Evolutionary conservation across 2,329 filamentous ascomycete species (phyloP).

Genomic region (Alternaria solani): DNA sequence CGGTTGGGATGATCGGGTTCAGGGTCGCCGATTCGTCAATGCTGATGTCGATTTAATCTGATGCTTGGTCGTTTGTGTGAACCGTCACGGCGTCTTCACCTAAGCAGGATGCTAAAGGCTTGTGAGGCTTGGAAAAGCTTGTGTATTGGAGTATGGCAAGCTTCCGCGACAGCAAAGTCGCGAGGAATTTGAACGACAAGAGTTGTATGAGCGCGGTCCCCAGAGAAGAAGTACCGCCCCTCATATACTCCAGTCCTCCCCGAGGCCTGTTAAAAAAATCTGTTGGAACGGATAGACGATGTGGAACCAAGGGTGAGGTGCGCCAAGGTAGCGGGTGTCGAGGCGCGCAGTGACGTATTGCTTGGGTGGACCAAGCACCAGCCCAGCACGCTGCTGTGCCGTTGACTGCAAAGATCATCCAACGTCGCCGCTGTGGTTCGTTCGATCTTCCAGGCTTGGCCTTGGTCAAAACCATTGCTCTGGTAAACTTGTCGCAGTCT

Average conservation of each 20-base stretch:
- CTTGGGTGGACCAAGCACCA: slow-evolving; percentile 9
- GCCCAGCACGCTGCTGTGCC: slow-evolving; percentile 6
- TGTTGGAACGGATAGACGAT: slow-evolving; percentile 9
- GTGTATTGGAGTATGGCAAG: slow-evolving; percentile 23
- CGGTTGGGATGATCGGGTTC: slow-evolving; percentile 12
- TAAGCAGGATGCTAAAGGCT: slow-evolving; percentile 32
- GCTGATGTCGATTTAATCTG: slow-evolving; percentile 3
- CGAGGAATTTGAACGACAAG: background rate
- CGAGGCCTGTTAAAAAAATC: slow-evolving; percentile 10
- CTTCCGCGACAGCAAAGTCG: slow-evolving; percentile 8
- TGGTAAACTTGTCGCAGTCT: background rate
- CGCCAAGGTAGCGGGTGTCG: slow-evolving; percentile 16
- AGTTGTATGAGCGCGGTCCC: background rate
- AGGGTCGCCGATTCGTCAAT: background rate
- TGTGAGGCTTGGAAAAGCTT: slow-evolving; percentile 39
- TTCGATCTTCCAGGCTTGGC: slow-evolving; percentile 1
- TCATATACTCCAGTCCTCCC: slow-evolving; percentile 12
- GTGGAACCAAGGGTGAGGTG: slow-evolving; percentile 15
- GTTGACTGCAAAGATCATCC: slow-evolving; percentile 24
- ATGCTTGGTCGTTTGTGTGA: slow-evolving; percentile 8
- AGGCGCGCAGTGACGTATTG: slow-evolving; percentile 26
- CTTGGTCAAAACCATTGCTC: background rate
- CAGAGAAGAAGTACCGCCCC: background rate
- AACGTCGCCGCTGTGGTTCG: slow-evolving; percentile 16
- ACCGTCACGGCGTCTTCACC: slow-evolving; percentile 29